Base-by-base conservation (phyloP, 2,329 filamentous ascomycete species). In the Diaporthe batatas region DNA sequence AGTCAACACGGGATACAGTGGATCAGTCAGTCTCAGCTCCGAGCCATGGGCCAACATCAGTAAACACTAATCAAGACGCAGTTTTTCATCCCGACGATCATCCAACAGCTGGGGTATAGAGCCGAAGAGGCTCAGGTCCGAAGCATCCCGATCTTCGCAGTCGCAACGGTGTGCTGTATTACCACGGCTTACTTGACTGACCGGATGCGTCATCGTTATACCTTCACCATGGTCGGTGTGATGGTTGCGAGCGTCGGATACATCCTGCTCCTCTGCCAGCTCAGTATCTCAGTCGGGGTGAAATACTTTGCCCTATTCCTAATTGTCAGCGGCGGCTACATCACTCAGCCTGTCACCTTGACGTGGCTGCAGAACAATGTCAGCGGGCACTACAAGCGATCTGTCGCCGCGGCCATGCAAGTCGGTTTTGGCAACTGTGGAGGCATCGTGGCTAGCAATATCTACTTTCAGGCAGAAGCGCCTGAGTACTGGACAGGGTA, bases 281-380 rank as follows among this genome's bases (percentile, higher is more conserved):
- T 80, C 1, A 80, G 81, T 14, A 78, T 89, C 6, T 82, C 86
- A 0, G 83, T 87, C 18, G 84, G 83, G 4, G 85, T 84, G 0
- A 84, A 85, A 67, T 90, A 90, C 79, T 86, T 88, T 67, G 87
- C 88, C 12, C 80, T 89, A 57, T 90, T 88, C 78, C 83, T 89
- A 55, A 80, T 90, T 76, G 86, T 87, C 2, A 81, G 82, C 10
- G 88, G 89, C 21, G 85, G 85, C 2, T 90, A 87, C 77, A 86
- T 88, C 67, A 84, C 86, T 4, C 86, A 88, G 73, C 88, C 89
- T 1, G 84, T 91, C 54, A 83, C 84, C 1, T 80, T 91, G 34
- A 86, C 84, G 8, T 91, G 89, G 89, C 80, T 91, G 29, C 84
- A 84, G 72, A 90, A 91, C 77, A 88, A 88, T 75, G 83, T 90